Base-by-base conservation (phyloP, 441 rosid species). In the Biscutella laevigata region DNA sequence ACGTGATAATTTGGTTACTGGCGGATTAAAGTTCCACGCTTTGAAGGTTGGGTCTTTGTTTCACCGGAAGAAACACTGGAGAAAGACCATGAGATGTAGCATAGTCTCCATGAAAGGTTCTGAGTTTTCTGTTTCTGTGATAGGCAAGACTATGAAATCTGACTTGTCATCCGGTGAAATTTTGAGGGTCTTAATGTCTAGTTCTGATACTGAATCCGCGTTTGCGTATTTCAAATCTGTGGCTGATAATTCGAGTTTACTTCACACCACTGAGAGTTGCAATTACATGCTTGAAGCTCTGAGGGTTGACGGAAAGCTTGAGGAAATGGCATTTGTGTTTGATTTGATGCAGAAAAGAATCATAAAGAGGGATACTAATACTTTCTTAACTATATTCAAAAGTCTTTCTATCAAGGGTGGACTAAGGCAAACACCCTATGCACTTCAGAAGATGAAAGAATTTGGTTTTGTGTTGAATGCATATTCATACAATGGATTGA, bases 241-340 rank as follows among this genome's bases (percentile, higher is more conserved):
- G 15, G 80, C 85, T 20, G 59, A 65, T 30, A 50, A 50, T 55
- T 79, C 74, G n/a, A 53, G 25, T 68, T 22, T 40, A 7, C 74
- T 76, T 48, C 96, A 77, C 65, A 78, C 84, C 25, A 76, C 82
- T 30, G 78, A 75, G 62, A 85, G 77, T 28, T 88, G 95, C 44
- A 91, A 91, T 71, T 69, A 73, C 77, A 80, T 80, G 88, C 95
- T 91, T 55, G 87, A 82, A 65, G 61, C 82, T 26, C 74, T 85
- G 72, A 80, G 89, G 67, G 68, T 57, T 44, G 71, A 81, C 63
- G 62, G 75, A 17, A 81, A 63, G 69, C 30, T 76, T 13, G 83
- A 57, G 43, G 88, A 83, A 16, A 91, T 91, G 94, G 81, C 38
- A 26, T 16, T 32, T 66, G 90, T 91, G 59, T 91, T 87, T 62